These are phyloP conservation scores for Paracorniculantispora psalliotae DNA, from an alignment of 2,329 filamentous ascomycete species.

Conservation along the genomic window DNA sequence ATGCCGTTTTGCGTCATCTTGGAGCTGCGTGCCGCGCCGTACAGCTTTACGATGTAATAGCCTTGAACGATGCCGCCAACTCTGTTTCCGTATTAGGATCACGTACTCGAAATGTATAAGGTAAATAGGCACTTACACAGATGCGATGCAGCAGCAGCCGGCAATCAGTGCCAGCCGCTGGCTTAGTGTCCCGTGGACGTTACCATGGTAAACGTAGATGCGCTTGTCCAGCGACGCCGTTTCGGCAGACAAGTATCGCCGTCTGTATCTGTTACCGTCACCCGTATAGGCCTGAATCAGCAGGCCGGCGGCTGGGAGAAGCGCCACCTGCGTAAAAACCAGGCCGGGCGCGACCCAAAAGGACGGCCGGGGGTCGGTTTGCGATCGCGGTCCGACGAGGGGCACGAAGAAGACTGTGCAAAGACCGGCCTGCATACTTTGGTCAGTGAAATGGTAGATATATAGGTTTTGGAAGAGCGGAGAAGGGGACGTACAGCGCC, in stretches of 20 bases:
- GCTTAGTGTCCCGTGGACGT: neutral
- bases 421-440: neutral
- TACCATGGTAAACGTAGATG: neutral
- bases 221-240: neutral
- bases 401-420: neutral
- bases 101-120: accelerated
- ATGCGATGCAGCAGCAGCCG: neutral
- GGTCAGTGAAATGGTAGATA: neutral
- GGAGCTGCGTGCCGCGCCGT: neutral
- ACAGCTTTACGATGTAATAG: neutral
- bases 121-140: neutral
- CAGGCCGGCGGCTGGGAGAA: neutral
- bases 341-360: neutral
- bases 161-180: neutral
- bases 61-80: neutral
- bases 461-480: too few species aligned
- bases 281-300: neutral
- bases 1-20: neutral
- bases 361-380: neutral
- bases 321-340: neutral
- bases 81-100: neutral
- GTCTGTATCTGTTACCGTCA: neutral
- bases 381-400: neutral
- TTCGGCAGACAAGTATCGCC: neutral
- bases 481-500: neutral